Evolutionary conservation across 495 filamentous ascomycete genomes (phyloP), one percentile per base, ranked within the genome.

Genomic region (Cudoniella acicularis): DNA sequence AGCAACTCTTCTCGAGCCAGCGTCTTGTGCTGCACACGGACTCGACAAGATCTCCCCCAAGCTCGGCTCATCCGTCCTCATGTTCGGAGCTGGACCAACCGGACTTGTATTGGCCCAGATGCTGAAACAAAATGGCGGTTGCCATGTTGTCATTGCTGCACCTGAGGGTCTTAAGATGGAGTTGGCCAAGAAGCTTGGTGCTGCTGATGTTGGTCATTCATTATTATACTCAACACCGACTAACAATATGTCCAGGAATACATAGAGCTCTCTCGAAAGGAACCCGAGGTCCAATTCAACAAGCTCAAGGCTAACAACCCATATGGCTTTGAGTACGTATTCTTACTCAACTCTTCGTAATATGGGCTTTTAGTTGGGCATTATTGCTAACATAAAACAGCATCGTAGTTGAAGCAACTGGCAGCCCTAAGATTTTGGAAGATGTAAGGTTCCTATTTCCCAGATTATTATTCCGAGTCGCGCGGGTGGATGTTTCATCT

Each of bases 1-100:
- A 42, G 87, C 86, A n/a, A 89, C 86, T 18, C 76, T 90, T 22
- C 78, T 90, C 52, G 87, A 90, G 67, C 86, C 87, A 10, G 86
- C 86, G 10, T 87, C 87, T 3, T 89, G 86, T 63, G 86, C 87
- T 23, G 80, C 81, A 42, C 87, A 89, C 62, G 87, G 86, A 24
- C 73, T 89, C 23, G 87, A 89, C 67, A 87, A 85, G 75, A 90
- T 90, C 61, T 78, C 81, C 0, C 86, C 86, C 1, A 83, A 83
- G 70, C 77, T 87, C 65, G 84, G 83, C 46, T 88, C 85, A 2
- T 81, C 81, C 25, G 84, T 87, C 27, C 77, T 87, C 30, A 77
- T 81, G 70, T 87, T 88, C 68, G 86, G 84, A 59, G 86, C 86
- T 52, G 87, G 86, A 16, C 86, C 85, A 27, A 89, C 86, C 42